Evolutionary conservation across 176 grass and related monocot genomes (phyloP).

Genomic region (Sorghum bicolor): DNA sequence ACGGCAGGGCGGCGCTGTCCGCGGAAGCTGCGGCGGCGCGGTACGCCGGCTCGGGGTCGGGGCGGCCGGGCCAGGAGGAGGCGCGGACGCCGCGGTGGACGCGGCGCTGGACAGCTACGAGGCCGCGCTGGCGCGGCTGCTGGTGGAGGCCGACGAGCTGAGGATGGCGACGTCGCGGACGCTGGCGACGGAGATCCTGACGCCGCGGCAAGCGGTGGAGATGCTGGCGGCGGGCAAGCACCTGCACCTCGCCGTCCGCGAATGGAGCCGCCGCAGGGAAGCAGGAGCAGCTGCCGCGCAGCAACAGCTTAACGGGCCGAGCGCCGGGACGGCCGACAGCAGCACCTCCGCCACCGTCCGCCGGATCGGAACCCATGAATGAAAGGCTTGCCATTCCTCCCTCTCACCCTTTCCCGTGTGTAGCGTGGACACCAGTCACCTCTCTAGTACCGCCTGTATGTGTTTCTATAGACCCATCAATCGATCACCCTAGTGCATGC

Average conservation of each 20-base stretch:
- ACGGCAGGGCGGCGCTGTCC: not conserved
- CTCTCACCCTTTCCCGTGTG: not conserved
- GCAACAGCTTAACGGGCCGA: not conserved
- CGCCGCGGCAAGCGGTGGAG: constrained; percentile 59
- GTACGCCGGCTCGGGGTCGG: not conserved
- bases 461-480: not conserved
- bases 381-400: constrained; percentile 23
- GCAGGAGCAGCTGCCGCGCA: not conserved
- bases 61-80: not conserved
- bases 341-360: not conserved
- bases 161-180: constrained; percentile 39
- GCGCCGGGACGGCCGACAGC: not conserved
- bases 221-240: constrained; percentile 59
- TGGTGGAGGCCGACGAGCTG: constrained; percentile 62
- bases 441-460: not conserved
- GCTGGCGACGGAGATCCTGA: constrained; percentile 52
- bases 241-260: constrained; percentile 51
- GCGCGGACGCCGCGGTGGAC: constrained; percentile 31
- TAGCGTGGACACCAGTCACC: not conserved
- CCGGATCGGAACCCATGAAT: constrained; percentile 4
- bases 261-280: constrained; percentile 48
- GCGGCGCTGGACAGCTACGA: constrained; percentile 48
- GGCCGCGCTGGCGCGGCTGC: constrained; percentile 26
- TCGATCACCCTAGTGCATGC: not conserved
- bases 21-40: not conserved